Evolutionary conservation across 805 yeast genomes (phyloP).

Genomic region (Cyberlindnera amylophila): DNA sequence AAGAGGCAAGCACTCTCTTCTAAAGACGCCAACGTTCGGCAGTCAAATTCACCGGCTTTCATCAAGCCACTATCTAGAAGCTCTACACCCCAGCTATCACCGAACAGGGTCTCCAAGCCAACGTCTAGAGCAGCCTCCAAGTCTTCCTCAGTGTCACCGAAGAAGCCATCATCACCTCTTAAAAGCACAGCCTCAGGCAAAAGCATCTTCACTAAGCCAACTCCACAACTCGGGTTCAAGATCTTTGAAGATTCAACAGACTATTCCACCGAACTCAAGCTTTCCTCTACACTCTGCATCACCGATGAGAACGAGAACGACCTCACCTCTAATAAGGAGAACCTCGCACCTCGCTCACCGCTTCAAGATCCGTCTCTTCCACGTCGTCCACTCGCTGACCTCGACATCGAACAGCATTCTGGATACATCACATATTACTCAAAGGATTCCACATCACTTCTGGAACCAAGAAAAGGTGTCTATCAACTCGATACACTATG

Average conservation of each 20-base stretch:
- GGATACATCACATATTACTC: constrained; percentile 20
- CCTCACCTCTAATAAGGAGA: constrained; percentile 18
- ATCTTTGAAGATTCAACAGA: constrained; percentile 26
- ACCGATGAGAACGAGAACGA: constrained; percentile 24
- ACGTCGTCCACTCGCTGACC: constrained; percentile 14
- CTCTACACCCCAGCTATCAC: constrained; percentile 18
- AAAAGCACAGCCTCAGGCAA: neutral
- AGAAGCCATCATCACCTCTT: constrained; percentile 6
- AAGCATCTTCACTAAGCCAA: constrained; percentile 1
- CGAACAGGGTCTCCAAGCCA: constrained; percentile 1
- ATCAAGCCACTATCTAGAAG: constrained; percentile 9
- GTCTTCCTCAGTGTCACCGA: constrained; percentile 9
- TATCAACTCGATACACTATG: constrained; percentile 19
- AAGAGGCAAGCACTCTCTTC: constrained; percentile 25
- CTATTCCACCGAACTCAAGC: constrained; percentile 18
- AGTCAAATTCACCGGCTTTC: constrained; percentile 5
- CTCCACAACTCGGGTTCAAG: constrained; percentile 21
- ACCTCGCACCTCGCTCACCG: constrained; percentile 9
- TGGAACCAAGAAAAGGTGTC: constrained; percentile 8
- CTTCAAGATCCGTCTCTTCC: neutral
- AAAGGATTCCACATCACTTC: neutral
- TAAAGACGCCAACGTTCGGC: constrained; percentile 24
- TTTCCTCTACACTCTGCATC: constrained; percentile 12
- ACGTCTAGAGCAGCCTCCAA: constrained; percentile 3
- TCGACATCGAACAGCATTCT: constrained; percentile 16